phyloP scores from a whole-genome alignment of 352 stramenopile genomes.

The Thalassiosira allenii region DNA sequence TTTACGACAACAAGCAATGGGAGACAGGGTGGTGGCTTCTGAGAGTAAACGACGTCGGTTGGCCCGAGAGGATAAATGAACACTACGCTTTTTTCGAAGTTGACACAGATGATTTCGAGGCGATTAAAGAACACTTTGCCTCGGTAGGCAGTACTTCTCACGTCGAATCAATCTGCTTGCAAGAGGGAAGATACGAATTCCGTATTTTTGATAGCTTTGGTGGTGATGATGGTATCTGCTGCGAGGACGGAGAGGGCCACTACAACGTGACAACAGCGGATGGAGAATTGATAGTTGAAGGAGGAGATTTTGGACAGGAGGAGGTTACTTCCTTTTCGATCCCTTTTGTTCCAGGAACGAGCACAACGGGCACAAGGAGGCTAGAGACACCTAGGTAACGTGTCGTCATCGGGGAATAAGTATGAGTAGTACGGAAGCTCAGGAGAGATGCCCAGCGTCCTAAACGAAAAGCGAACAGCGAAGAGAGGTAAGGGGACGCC shows the following conservation, averaged over 20 bases:
- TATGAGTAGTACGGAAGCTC: too few species aligned
- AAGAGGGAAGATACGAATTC: conserved; percentile 3
- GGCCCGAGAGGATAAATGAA: too few species aligned
- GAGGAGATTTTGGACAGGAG: background rate
- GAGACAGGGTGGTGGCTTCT: background rate
- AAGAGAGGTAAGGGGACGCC: too few species aligned
- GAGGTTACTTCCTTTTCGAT: too few species aligned
- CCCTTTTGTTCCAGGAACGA: too few species aligned
- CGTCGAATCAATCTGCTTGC: background rate
- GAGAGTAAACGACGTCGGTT: too few species aligned
- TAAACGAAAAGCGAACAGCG: too few species aligned
- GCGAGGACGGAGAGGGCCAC: background rate
- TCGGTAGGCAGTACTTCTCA: background rate
- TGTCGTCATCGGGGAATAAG: too few species aligned
- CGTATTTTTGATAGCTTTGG: background rate
- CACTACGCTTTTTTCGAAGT: too few species aligned
- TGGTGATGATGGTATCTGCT: background rate
- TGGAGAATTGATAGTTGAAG: background rate
- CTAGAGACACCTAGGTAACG: too few species aligned
- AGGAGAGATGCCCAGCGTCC: too few species aligned
- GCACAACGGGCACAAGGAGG: too few species aligned
- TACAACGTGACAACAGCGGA: background rate
- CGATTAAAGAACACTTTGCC: background rate
- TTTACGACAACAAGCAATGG: background rate
- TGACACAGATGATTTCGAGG: background rate